Base-by-base conservation (phyloP, 192 early-diverging fungal genomes). In the Polychytrium aggregatum region DNA sequence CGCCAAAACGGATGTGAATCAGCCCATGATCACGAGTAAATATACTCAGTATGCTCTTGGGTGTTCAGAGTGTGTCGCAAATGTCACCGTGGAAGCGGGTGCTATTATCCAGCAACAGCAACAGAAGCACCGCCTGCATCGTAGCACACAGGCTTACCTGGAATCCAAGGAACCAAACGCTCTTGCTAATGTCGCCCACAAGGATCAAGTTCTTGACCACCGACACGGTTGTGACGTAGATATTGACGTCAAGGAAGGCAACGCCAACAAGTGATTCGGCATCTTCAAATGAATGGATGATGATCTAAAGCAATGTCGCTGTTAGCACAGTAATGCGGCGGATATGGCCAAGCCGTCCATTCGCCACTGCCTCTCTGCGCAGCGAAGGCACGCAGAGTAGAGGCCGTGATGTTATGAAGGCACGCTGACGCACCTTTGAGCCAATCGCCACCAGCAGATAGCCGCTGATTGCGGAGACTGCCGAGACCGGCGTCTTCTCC, bases 231-330 rank as follows among this genome's bases (percentile, higher is more conserved):
- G 76, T 85, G 11, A 93, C 88, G 69, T 86, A 97, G 30, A 87
- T 82, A 59, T 87, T 88, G 11, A 89, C 84, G 63, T 97, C 91
- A 29, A 96, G 68, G 52, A 99, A 99, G 0, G 92, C 93, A 24
- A 99, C 82, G 40, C 90, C 90, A 11, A 82, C 80, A 41, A 97
- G 62, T 13, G 71, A 38, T 29, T 76, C 76, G 7, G 57, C 53
- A 54, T 91, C 84, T 56, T 88, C 82, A 55, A 96, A 88, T 17
- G 78, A 71, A 38, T 90, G 76, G 31, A 96, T 78, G 50, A 92
- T 80, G 43, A 97, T 65, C 80, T 81, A 59, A 33, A 11, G 4
- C 31, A 33, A 11, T 8, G 31, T 33, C 31, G 11, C 31, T 33
- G 31, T 33, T 11, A 33, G 31, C 31, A 33, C 31, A 4, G 31